Percentiles rank a stretch among this genome's conserved stretches.
Evolutionary conservation across 345 rosid species (phyloP).

Genomic region (Geranium rotundifolium): DNA sequence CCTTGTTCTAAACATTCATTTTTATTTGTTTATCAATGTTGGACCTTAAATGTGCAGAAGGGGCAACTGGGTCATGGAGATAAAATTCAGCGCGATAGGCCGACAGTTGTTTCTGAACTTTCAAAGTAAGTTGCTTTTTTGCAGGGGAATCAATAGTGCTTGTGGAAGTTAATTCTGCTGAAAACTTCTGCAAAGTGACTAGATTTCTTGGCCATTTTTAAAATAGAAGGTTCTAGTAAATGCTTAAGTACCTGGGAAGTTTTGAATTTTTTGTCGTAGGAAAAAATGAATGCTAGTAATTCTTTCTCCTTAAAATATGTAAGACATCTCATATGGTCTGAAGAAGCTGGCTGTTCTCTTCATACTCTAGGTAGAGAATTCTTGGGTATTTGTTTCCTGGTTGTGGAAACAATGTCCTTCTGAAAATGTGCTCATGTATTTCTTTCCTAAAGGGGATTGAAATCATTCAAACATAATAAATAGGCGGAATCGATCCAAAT

Average conservation of each 20-base stretch:
- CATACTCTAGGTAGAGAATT: neutral
- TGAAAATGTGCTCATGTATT: neutral
- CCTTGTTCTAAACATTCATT: conserved; percentile 2
- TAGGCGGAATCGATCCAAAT: neutral
- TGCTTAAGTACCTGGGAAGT: neutral
- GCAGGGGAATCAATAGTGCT: neutral
- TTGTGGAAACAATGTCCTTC: neutral
- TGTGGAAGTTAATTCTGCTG: neutral
- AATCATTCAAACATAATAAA: neutral
- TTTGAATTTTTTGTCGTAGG: too few species aligned
- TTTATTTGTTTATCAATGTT: conserved; percentile 5
- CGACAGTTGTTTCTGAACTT: conserved; percentile 82
- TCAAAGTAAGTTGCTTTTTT: conserved; percentile 45
- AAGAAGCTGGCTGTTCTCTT: neutral
- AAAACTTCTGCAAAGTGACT: neutral
- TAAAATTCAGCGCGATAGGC: conserved; percentile 77
- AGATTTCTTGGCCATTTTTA: too few species aligned
- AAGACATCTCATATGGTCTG: neutral
- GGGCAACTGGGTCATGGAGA: conserved; percentile 99
- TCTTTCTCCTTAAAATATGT: neutral
- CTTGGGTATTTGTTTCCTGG: neutral
- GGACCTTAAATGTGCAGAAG: conserved; percentile 40
- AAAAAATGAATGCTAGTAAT: neutral
- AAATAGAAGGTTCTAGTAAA: too few species aligned
- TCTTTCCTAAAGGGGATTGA: neutral